Base-by-base conservation (phyloP, 208 protist genomes). In the Lotmaria passim region DNA sequence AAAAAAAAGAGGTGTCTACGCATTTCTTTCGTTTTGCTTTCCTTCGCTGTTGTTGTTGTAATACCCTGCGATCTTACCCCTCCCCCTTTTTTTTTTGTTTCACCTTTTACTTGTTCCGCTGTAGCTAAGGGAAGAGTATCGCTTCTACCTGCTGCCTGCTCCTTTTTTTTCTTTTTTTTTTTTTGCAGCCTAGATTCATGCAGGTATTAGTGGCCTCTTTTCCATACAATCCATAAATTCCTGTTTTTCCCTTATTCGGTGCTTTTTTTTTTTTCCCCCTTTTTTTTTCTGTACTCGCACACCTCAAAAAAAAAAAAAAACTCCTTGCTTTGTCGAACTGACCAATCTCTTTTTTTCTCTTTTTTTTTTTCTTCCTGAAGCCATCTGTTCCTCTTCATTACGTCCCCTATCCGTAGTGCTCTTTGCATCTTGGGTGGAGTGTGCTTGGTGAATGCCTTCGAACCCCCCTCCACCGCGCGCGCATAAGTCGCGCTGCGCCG, bases 401-500 rank as follows among this genome's bases (percentile, higher is more conserved):
- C n/a, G n/a, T 28, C 41, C 36, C 11, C n/a, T 62, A 21, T 51
- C 51, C 51, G 33, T 71, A 52, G 26, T 36, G 48, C 26, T 71
- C 11, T 44, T 36, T 53, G 19, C 21, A 28, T 23, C 34, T 71
- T 74, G n/a, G 33, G 43, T 74, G 7, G 15, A 24, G n/a, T 44
- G 3, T 44, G n/a, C 8, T n/a, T 30, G 14, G 56, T 7, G 19
- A 28, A 75, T 75, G 69, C 19, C 69, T 15, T 62, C 41, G 2
- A 75, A 63, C 34, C 31, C 52, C 8, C 47, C 30, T 19, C 62
- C 71, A 43, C 52, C 47, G 33, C 60, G 41, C 3, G 60, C 63
- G 21, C 47, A 62, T 44, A 46, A 56, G 41, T 38, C 60, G 31
- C 52, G 26, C 30, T 30, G 12, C 7, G n/a, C 23, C 36, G 48